Percentiles rank a stretch among this genome's conserved stretches.
These are phyloP conservation scores for Phytopythium aichiense DNA, from an alignment of 352 stramenopile genomes.

Conservation along the genomic window DNA sequence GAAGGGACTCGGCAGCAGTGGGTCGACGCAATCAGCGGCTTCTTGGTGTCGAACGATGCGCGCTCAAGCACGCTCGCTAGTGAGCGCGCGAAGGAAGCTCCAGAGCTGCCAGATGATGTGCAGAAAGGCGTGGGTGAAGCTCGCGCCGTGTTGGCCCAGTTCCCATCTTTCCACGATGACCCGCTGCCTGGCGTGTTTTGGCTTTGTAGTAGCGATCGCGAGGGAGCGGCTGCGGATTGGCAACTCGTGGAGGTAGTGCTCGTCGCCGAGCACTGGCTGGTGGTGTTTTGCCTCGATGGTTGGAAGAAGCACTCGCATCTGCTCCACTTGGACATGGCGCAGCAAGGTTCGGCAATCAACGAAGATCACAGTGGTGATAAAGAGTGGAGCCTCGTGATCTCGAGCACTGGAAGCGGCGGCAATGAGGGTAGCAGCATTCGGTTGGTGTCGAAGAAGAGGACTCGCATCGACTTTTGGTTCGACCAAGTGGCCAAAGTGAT, in stretches of 20 bases:
- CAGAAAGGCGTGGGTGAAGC: slow-evolving; percentile 9
- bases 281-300: slow-evolving; percentile 34
- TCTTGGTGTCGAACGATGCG: slow-evolving; percentile 31
- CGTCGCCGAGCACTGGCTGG: slow-evolving; percentile 25
- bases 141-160: slow-evolving; percentile 10
- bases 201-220: slow-evolving; percentile 10
- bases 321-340: slow-evolving; percentile 18
- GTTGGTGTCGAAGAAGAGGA: slow-evolving; percentile 37
- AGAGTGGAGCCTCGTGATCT: slow-evolving; percentile 41
- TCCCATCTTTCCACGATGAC: slow-evolving; percentile 47
- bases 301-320: slow-evolving; percentile 30
- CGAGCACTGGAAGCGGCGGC: background rate
- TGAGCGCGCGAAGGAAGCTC: slow-evolving; percentile 14
- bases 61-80: slow-evolving; percentile 20
- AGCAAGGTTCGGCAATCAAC: slow-evolving; percentile 18
- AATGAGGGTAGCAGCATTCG: slow-evolving; percentile 6
- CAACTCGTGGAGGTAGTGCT: slow-evolving; percentile 37
- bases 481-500: slow-evolving; percentile 46
- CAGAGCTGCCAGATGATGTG: slow-evolving; percentile 25
- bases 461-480: slow-evolving; percentile 56
- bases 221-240: slow-evolving; percentile 17
- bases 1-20: slow-evolving; percentile 19
- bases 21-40: slow-evolving; percentile 22
- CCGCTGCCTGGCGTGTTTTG: slow-evolving; percentile 46
- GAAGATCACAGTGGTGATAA: slow-evolving; percentile 25